Conservation (phyloP, 2,329 filamentous ascomycete genomes). For the Apiospora saccharicola region DNA sequence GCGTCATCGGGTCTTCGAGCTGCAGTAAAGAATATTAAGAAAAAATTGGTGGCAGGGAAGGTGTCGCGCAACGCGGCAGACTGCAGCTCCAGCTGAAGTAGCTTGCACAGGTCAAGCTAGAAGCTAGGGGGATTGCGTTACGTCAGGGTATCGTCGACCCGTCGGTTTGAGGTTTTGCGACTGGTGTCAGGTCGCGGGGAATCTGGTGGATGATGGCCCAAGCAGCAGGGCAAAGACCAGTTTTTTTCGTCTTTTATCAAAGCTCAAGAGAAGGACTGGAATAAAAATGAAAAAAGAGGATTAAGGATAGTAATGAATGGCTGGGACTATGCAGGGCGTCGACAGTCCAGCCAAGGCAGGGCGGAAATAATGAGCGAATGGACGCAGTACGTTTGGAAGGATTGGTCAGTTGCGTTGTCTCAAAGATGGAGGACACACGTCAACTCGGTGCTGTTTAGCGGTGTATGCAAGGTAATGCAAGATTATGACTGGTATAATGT, state of each 20-base stretch:
- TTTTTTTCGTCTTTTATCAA: neutral
- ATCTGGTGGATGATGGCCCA: constrained; percentile 8
- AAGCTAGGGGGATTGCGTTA: constrained; percentile 3
- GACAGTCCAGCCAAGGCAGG: neutral
- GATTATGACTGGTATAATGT: constrained; percentile 1
- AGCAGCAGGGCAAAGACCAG: constrained; percentile 9
- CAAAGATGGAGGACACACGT: constrained; percentile 21
- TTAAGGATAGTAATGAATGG: constrained; percentile 16
- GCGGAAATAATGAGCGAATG: constrained; percentile 2
- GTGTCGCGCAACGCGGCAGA: neutral
- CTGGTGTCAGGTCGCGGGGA: constrained; percentile 19
- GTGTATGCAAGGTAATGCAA: constrained; percentile 18
- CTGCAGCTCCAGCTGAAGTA: neutral
- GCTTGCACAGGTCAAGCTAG: neutral
- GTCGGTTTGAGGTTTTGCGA: neutral
- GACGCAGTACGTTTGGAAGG: neutral
- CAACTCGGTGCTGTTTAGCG: constrained; percentile 16
- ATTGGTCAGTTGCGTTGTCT: constrained; percentile 20
- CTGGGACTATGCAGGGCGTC: neutral
- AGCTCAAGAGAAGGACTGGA: neutral
- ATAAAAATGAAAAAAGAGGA: constrained; percentile 6
- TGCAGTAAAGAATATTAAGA: neutral
- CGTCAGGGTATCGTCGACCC: neutral
- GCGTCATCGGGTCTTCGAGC: neutral
- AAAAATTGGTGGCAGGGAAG: neutral